These are phyloP conservation scores for Fusarium nurragi DNA, from an alignment of 2,329 filamentous ascomycete genomes.

Conservation along the genomic window DNA sequence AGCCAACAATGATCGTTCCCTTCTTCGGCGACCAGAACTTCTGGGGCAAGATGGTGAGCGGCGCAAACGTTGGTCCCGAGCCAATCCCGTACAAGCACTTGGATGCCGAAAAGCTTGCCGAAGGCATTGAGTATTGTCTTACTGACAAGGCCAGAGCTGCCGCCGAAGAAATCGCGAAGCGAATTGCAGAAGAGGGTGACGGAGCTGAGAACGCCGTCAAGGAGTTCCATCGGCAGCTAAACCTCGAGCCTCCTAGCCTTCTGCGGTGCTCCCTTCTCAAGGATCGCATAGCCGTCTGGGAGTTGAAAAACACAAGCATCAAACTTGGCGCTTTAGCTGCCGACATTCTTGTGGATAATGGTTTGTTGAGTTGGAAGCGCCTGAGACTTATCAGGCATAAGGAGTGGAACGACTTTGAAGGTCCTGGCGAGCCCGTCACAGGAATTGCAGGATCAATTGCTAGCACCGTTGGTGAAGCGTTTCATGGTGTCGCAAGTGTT, in stretches of 20 bases:
- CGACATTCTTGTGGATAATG: constrained; percentile 68
- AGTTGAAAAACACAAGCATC: constrained; percentile 67
- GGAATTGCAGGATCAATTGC: constrained; percentile 70
- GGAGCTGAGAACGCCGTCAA: constrained; percentile 75
- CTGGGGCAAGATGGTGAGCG: constrained; percentile 76
- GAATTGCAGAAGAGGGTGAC: constrained; percentile 71
- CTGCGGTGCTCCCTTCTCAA: constrained; percentile 74
- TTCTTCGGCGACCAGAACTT: constrained; percentile 85
- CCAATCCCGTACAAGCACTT: constrained; percentile 75
- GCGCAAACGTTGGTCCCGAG: constrained; percentile 70
- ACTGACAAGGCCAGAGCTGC: constrained; percentile 67
- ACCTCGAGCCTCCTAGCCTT: constrained; percentile 58
- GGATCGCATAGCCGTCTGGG: constrained; percentile 73
- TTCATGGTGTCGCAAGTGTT: constrained; percentile 70
- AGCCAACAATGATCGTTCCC: constrained; percentile 79
- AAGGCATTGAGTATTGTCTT: constrained; percentile 76
- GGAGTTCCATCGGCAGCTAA: constrained; percentile 71
- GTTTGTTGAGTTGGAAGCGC: constrained; percentile 70
- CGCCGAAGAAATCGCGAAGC: constrained; percentile 66
- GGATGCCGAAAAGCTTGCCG: constrained; percentile 69
- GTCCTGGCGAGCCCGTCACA: constrained; percentile 77
- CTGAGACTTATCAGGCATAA: constrained; percentile 71
- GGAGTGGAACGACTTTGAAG: constrained; percentile 82
- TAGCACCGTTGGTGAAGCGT: constrained; percentile 66
- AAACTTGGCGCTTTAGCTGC: constrained; percentile 72